These are phyloP conservation scores for Microdochium paspali DNA, from an alignment of 2,329 filamentous ascomycete species.

Conservation along the genomic window DNA sequence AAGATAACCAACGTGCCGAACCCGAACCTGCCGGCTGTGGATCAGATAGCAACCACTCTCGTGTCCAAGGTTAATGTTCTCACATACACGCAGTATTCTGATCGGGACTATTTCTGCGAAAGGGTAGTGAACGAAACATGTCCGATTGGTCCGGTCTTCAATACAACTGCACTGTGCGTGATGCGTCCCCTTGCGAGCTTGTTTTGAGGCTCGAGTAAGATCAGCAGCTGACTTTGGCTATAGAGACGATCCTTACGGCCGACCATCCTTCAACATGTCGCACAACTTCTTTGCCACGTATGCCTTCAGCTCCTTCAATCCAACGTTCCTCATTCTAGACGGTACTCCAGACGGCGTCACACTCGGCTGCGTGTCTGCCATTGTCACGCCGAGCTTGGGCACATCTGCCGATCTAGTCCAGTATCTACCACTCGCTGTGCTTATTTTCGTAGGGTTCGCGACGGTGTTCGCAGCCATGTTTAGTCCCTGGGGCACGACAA, in stretches of 20 bases:
- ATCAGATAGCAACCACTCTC: constrained; percentile 62
- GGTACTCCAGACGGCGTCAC: constrained; percentile 55
- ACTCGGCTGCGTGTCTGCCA: constrained; percentile 74
- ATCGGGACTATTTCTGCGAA: constrained; percentile 56
- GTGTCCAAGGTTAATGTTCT: constrained; percentile 64
- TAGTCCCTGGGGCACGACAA: constrained; percentile 87
- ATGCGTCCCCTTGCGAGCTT: constrained; percentile 1
- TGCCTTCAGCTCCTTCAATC: constrained; percentile 71
- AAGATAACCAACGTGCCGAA: constrained; percentile 66
- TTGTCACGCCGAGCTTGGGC: constrained; percentile 77
- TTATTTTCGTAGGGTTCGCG: constrained; percentile 72
- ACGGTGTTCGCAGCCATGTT: constrained; percentile 78
- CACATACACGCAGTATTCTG: constrained; percentile 61
- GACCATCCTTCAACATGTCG: constrained; percentile 66
- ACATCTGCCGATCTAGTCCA: constrained; percentile 57
- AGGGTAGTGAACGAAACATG: constrained; percentile 53
- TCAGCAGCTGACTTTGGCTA: constrained; percentile 1
- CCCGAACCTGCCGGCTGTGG: constrained; percentile 18
- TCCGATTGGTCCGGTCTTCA: constrained; percentile 67
- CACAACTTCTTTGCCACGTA: constrained; percentile 76
- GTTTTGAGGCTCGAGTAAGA: constrained; percentile 1
- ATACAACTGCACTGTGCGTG: constrained; percentile 29
- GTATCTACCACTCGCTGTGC: constrained; percentile 68
- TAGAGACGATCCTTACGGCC: constrained; percentile 21
- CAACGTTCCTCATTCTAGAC: constrained; percentile 65